Evolutionary conservation across 1,284 basidiomycete genomes (phyloP).

Genomic region (Leccinum brunneo-olivaceum): DNA sequence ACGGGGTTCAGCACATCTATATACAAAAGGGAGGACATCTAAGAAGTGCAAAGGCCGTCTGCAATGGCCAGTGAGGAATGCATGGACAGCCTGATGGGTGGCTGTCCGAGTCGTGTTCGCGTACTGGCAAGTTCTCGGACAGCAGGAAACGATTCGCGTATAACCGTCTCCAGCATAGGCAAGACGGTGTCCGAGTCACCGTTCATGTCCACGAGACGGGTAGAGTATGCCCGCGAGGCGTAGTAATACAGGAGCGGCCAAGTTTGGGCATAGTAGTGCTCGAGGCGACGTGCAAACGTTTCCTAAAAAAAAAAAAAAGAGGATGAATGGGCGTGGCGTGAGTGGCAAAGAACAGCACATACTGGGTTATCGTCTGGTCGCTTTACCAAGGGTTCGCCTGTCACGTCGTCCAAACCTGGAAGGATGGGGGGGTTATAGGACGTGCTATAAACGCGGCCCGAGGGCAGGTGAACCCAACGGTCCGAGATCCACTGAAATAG

Average conservation of each 20-base stretch:
- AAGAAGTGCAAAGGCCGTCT: constrained; percentile 14
- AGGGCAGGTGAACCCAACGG: constrained; percentile 88
- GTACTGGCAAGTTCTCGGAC: constrained; percentile 11
- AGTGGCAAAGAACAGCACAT: too few relatives aligned
- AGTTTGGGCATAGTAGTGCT: constrained; percentile 79
- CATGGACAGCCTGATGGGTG: constrained; percentile 13
- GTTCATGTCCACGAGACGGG: constrained; percentile 21
- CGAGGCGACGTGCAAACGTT: constrained; percentile 76
- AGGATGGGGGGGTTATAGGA: constrained; percentile 86
- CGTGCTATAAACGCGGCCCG: constrained; percentile 89
- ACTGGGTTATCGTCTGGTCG: constrained; percentile 88
- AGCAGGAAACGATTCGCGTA: constrained; percentile 15
- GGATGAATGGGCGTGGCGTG: too few relatives aligned
- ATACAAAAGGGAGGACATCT: constrained; percentile 7
- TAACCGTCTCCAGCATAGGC: constrained; percentile 19
- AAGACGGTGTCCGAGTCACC: constrained; percentile 24
- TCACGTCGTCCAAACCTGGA: constrained; percentile 82
- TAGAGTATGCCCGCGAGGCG: constrained; percentile 30
- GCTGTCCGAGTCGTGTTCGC: constrained; percentile 17
- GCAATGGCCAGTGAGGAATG: constrained; percentile 10
- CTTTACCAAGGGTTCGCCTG: constrained; percentile 85
- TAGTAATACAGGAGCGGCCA: constrained; percentile 83
- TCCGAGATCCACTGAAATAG: constrained; percentile 86
- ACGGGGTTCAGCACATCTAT: background rate
- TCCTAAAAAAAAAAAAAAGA: constrained; percentile 42